Base-by-base conservation (phyloP, 306 rosid species). In the Parietaria judaica region DNA sequence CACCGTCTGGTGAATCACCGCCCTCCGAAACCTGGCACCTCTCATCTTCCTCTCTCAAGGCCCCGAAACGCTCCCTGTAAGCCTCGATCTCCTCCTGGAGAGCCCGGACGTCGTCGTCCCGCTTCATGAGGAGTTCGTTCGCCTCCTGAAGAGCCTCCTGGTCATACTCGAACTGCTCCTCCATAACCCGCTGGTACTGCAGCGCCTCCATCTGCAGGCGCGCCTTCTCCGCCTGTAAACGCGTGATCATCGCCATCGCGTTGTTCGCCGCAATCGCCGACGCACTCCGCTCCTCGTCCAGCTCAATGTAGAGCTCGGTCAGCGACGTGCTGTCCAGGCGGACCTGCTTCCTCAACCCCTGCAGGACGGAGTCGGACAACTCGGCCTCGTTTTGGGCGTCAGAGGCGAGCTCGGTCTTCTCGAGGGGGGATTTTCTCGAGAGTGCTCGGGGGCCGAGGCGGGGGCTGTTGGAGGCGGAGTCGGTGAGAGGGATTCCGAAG, bases 241-340 rank as follows among this genome's bases (percentile, higher is more conserved):
- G 76, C 7, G 99, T 94, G 72, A 94, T 94, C 99, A 94, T 94
- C 12, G 99, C 97, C 99, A 94, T 88, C n/a, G 99, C 99, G 11
- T 94, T 86, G 80, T 88, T 86, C 0, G 97, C 99, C 17, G 99
- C 99, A 41, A 88, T 74, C 7, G 97, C 95, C 3, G 97, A 77
- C 62, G 99, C 99, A 16, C 88, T 94, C 72, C 99, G 84, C 65
- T 94, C 99, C 77, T 94, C 97, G 11, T 94, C 99, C 4, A 94
- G 78, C 68, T 94, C 99, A 95, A 88, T 84, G 79, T 84, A 88
- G 58, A 94, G 64, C 10, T 76, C 95, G 86, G 84, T 81, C 23
- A 88, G 83, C 11, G 95, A 88, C 64, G 86, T 92, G 4, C 84
- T 76, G 63, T 92, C 98, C 74, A 88, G 66, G 9, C 83, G 86